Conservation (phyloP, 805 yeast species). For the Torulaspora quercuum region DNA sequence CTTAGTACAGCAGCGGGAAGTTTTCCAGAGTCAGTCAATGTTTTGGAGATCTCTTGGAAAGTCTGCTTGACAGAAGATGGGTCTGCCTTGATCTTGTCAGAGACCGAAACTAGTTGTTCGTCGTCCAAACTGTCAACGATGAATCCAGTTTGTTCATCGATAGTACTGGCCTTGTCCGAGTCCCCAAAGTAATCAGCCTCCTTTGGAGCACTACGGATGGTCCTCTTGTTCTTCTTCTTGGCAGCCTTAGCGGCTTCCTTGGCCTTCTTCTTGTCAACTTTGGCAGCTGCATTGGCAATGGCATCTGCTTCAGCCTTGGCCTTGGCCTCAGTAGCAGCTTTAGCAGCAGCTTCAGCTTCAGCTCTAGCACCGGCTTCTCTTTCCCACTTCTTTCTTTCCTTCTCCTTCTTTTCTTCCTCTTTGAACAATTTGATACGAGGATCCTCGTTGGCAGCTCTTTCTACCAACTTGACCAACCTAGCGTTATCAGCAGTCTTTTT, state of each 20-base stretch:
- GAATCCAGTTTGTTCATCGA: constrained; percentile 76
- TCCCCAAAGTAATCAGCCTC: constrained; percentile 84
- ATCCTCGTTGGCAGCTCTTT: constrained; percentile 83
- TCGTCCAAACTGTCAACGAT: constrained; percentile 81
- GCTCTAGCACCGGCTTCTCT: constrained; percentile 95
- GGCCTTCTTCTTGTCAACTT: constrained; percentile 85
- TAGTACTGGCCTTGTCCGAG: constrained; percentile 58
- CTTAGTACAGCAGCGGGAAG: constrained; percentile 51
- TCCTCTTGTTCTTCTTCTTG: constrained; percentile 95
- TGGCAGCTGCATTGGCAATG: constrained; percentile 54
- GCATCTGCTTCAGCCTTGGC: constrained; percentile 75
- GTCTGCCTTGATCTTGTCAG: constrained; percentile 57
- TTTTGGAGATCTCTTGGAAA: constrained; percentile 53
- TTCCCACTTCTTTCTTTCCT: constrained; percentile 95
- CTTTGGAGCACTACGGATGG: constrained; percentile 76
- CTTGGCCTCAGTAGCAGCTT: constrained; percentile 83
- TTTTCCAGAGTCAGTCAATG: constrained; percentile 52
- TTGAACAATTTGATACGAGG: constrained; percentile 93
- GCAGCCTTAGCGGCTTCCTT: constrained; percentile 88
- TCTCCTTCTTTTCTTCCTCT: constrained; percentile 90
- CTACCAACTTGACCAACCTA: constrained; percentile 79
- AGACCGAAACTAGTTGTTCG: constrained; percentile 68
- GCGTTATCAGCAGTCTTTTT: constrained; percentile 96
- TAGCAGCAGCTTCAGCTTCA: constrained; percentile 89
- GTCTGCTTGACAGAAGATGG: constrained; percentile 56